Base-by-base conservation (phyloP, 1,284 basidiomycete genomes). In the Microbotryum scabiosae region DNA sequence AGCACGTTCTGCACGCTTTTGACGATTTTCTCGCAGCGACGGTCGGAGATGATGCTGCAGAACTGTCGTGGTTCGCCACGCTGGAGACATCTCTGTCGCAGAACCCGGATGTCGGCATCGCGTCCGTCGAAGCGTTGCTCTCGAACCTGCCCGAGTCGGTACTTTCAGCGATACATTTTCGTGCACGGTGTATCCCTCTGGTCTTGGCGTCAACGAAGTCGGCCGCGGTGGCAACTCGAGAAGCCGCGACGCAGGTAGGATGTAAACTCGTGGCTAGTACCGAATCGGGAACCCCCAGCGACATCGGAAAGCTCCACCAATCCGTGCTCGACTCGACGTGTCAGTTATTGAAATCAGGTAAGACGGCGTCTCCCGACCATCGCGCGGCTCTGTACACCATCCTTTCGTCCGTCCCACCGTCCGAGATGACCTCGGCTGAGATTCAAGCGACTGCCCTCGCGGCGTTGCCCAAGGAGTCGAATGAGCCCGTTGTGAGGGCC, bases 321-420 rank as follows among this genome's bases (percentile, higher is more conserved):
- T 79, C 80, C 57, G 68, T 80, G 4, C 80, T 81, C 5, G 80
- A 79, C 12, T 88, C 92, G 66, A 75, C 92, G 2, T 77, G 91
- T 16, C 76, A 78, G 18, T 79, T 90, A 0, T 86, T 89, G 5
- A 85, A 87, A 71, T 76, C 84, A 0, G 86, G 89, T 36, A 97
- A 94, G 78, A 88, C 89, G 0, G 78, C 85, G 0, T 88, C 88
- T 2, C 81, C 87, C 4, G 91, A 93, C 63, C 90, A 97, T 73
- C 85, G 91, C n/a, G 75, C 84, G 7, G 79, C 85, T 0, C 77
- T 97, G 12, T 91, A 88, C 75, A 81, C 82, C 9, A 89, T 96
- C 83, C 79, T 90, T 2, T 75, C 79, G 4, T 75, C 72, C 43
- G 66, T 93, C 5, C 75, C 65, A 4, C 79, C 85, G 1, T 80